These are phyloP conservation scores for Xerocomus spinulosus DNA, from an alignment of 768 basidiomycete species.

Conservation along the genomic window DNA sequence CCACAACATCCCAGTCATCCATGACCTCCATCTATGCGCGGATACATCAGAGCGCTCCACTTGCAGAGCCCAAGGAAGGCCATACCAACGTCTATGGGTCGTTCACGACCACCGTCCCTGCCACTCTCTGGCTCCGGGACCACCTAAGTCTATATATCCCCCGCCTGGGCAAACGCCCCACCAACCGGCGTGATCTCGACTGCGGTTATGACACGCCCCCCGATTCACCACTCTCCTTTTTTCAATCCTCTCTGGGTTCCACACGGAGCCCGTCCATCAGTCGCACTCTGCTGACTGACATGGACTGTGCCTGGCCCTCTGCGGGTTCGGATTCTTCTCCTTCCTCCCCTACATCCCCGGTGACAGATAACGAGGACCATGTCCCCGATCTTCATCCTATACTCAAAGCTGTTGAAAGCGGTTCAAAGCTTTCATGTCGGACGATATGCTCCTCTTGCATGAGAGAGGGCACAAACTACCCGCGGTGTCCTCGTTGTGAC, in stretches of 20 bases:
- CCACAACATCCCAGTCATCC: constrained; percentile 23
- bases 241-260: constrained; percentile 12
- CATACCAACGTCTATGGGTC: constrained; percentile 32
- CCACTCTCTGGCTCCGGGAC: constrained; percentile 27
- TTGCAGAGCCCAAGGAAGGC: constrained; percentile 23
- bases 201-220: constrained; percentile 26
- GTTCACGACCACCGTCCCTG: constrained; percentile 38
- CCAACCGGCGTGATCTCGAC: constrained; percentile 1
- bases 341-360: constrained; percentile 18
- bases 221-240: constrained; percentile 25
- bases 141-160: constrained; percentile 19
- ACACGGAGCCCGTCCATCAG: constrained; percentile 38
- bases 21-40: constrained; percentile 20
- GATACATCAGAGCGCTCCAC: constrained; percentile 22
- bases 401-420: constrained; percentile 46
- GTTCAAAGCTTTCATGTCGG: constrained; percentile 46
- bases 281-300: constrained; percentile 35
- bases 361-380: constrained; percentile 8
- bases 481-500: constrained; percentile 56
- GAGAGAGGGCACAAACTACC: constrained; percentile 51
- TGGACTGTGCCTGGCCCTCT: constrained; percentile 9
- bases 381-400: constrained; percentile 36
- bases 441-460: constrained; percentile 49
- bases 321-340: constrained; percentile 8
- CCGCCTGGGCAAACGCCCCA: constrained; percentile 1